Evolutionary conservation across 1,284 basidiomycete genomes (phyloP).

Genomic region (Pyrrhoderma lamaoense): DNA sequence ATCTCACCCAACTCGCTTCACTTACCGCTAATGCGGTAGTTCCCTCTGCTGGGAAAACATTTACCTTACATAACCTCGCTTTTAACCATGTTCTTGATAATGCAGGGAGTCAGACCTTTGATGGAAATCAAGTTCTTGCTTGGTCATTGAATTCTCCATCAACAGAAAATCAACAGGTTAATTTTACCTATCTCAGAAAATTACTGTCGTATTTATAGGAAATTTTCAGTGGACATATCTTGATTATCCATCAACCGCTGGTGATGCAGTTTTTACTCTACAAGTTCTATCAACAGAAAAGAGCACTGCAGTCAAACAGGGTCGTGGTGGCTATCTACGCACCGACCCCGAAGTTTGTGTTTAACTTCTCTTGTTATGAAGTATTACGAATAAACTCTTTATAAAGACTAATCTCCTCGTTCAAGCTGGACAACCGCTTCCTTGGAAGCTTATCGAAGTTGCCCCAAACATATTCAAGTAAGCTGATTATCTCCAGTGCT

Average conservation of each 20-base stretch:
- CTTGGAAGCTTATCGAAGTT: constrained; percentile 11
- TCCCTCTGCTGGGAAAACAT: constrained; percentile 10
- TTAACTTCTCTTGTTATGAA: neutral
- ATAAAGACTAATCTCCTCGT: constrained; percentile 11
- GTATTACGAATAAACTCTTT: neutral
- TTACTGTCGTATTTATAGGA: neutral
- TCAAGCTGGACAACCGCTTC: constrained; percentile 7
- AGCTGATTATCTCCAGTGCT: neutral
- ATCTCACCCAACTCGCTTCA: constrained; percentile 1
- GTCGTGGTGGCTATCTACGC: constrained; percentile 12
- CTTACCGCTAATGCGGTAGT: constrained; percentile 6
- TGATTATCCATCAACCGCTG: constrained; percentile 1
- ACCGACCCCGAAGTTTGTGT: constrained; percentile 1
- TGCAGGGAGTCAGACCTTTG: neutral
- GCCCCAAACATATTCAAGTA: constrained; percentile 9
- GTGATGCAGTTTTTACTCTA: constrained; percentile 6
- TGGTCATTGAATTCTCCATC: constrained; percentile 1
- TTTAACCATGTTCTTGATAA: constrained; percentile 10
- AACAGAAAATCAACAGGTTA: constrained; percentile 5
- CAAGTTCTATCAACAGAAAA: neutral
- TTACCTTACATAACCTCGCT: constrained; percentile 4
- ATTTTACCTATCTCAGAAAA: neutral
- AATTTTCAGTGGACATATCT: constrained; percentile 9
- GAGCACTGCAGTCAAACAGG: neutral
- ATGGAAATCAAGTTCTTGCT: constrained; percentile 12